phyloP scores from a whole-genome alignment of 1,284 basidiomycete species.

The Boletellus deceptivus region DNA sequence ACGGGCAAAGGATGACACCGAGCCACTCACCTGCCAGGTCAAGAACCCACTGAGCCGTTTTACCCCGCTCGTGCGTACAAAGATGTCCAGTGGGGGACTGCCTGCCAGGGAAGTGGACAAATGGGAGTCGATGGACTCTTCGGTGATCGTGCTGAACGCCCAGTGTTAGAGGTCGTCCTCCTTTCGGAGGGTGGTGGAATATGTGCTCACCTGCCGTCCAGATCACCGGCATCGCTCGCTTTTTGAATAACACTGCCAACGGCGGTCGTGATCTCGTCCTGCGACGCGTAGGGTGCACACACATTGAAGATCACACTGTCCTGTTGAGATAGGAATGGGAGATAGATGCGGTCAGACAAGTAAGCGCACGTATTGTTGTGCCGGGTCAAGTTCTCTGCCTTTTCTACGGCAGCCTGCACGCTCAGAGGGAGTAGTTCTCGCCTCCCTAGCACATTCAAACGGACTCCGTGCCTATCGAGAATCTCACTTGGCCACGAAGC shows the following conservation, averaged over 20 bases:
- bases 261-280: conserved; percentile 88
- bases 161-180: background rate
- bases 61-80: conserved; percentile 92
- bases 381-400: conserved; percentile 80
- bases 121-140: conserved; percentile 61
- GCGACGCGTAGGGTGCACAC: conserved; percentile 91
- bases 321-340: conserved; percentile 40
- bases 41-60: conserved; percentile 89
- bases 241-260: conserved; percentile 58
- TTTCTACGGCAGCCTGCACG: conserved; percentile 69
- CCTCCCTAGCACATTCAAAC: conserved; percentile 82
- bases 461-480: conserved; percentile 78
- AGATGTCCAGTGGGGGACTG: conserved; percentile 84
- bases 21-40: conserved; percentile 84
- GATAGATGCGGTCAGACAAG: background rate
- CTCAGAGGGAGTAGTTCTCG: conserved; percentile 73
- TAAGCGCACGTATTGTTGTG: conserved; percentile 56
- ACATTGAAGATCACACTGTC: conserved; percentile 89
- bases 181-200: background rate
- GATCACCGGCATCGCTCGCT: conserved; percentile 41
- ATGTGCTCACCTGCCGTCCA: conserved; percentile 32
- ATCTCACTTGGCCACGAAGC: conserved; percentile 56
- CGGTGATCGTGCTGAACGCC: conserved; percentile 53
- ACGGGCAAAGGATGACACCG: background rate
- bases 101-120: conserved; percentile 66